phyloP scores from a whole-genome alignment of 2,329 filamentous ascomycete genomes.

The Magnaporthiopsis poae region DNA sequence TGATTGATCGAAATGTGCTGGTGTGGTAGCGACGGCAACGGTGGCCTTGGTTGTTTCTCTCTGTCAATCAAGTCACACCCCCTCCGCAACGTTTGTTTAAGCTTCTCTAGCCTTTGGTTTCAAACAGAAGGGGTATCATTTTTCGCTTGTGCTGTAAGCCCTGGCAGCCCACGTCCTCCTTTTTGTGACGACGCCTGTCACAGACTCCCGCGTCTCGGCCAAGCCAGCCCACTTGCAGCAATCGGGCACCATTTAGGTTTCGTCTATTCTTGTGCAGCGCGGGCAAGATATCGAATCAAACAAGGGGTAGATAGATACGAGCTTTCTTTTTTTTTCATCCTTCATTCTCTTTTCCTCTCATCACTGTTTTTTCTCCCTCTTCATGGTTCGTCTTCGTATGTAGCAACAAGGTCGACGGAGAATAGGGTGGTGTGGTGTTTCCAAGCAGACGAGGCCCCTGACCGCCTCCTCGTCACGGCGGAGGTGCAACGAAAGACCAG shows the following conservation, averaged over 20 bases:
- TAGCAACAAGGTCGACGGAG: no score
- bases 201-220: not conserved
- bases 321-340: not conserved
- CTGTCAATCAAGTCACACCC: not conserved
- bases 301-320: no score
- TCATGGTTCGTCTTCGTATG: no score
- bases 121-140: not conserved
- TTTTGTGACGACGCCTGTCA: slow-evolving; percentile 3
- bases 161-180: not conserved
- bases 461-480: not conserved
- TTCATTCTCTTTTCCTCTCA: no score
- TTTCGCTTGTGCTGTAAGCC: not conserved
- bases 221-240: not conserved
- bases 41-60: not conserved
- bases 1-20: not conserved
- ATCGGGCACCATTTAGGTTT: not conserved
- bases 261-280: not conserved
- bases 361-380: no score
- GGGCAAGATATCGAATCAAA: no score
- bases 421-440: no score
- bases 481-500: no score
- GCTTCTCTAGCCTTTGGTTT: not conserved
- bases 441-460: not conserved
- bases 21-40: not conserved
- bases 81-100: slow-evolving; percentile 1